Percentiles rank a stretch among this genome's conserved stretches.
phyloP scores from a whole-genome alignment of 306 rosid species.

The Mimosa pudica region DNA sequence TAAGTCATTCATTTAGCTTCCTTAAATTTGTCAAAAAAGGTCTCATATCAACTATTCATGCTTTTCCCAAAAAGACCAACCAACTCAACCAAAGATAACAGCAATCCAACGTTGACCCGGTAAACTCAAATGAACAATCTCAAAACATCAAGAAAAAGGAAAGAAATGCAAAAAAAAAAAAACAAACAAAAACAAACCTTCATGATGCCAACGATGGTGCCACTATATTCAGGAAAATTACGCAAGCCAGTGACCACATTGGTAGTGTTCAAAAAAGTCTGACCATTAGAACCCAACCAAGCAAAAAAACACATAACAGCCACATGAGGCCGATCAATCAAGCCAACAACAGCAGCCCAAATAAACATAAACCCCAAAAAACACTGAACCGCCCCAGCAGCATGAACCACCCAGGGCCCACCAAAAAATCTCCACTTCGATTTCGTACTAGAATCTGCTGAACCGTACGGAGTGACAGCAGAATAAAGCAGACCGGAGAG shows the following conservation, averaged over 20 bases:
- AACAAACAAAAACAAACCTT: slow-evolving; percentile 42
- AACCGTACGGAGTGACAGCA: slow-evolving; percentile 49
- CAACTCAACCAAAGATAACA: background rate
- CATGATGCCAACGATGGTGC: slow-evolving; percentile 86
- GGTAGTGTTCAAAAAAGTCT: slow-evolving; percentile 76
- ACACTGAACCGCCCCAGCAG: slow-evolving; percentile 62
- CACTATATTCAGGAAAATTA: slow-evolving; percentile 66
- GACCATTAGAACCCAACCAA: slow-evolving; percentile 64
- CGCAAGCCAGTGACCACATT: slow-evolving; percentile 70
- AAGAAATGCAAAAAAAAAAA: background rate
- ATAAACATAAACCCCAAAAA: slow-evolving; percentile 67
- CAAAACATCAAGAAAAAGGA: background rate
- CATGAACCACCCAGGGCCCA: slow-evolving; percentile 77
- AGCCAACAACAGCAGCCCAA: slow-evolving; percentile 77
- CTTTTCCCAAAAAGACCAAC: too few species aligned
- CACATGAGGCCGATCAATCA: slow-evolving; percentile 61
- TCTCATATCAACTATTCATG: too few species aligned
- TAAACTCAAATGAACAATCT: background rate
- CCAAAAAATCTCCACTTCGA: slow-evolving; percentile 37
- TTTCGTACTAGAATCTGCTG: background rate
- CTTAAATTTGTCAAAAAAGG: too few species aligned
- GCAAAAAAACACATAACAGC: slow-evolving; percentile 67
- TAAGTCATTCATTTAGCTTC: too few species aligned
- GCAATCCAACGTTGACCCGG: background rate
- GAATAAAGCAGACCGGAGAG: slow-evolving; percentile 81